Percentiles rank a stretch among this genome's conserved stretches.
These are phyloP conservation scores for Proliferodiscus dingleyae DNA, from an alignment of 2,329 filamentous ascomycete species.

Conservation along the genomic window DNA sequence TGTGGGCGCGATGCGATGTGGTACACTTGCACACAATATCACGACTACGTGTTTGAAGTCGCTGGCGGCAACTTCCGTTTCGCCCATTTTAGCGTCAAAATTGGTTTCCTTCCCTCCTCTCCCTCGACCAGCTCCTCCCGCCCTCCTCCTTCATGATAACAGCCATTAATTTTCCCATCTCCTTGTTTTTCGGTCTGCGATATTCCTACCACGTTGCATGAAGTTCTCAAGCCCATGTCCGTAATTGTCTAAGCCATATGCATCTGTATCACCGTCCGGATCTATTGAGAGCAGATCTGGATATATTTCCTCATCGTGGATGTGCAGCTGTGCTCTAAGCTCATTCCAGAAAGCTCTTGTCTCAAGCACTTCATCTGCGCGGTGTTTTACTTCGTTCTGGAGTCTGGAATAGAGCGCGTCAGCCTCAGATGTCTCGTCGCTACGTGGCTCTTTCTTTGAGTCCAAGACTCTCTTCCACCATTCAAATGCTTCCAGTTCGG, in stretches of 20 bases:
- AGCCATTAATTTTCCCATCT: not conserved
- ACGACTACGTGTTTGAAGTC: conserved; percentile 22
- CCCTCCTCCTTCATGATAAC: not conserved
- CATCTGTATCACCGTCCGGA: too few relatives aligned
- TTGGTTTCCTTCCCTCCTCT: not conserved
- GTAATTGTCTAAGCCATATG: too few relatives aligned
- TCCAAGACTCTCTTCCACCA: conserved; percentile 15
- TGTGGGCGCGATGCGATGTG: too few relatives aligned
- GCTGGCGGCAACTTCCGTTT: conserved; percentile 3
- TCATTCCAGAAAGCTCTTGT: conserved; percentile 21
- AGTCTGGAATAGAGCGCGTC: conserved; percentile 10
- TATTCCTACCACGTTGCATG: not conserved
- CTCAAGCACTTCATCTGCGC: not conserved
- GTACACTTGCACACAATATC: too few relatives aligned
- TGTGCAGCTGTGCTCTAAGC: conserved; percentile 11
- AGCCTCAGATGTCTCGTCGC: conserved; percentile 5
- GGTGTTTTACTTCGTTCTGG: conserved; percentile 12
- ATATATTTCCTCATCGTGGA: conserved; percentile 5
- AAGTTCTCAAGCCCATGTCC: not conserved
- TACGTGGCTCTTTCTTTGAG: conserved; percentile 13
- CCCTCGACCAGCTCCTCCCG: not conserved
- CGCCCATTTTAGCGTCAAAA: not conserved
- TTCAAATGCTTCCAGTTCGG: conserved; percentile 14
- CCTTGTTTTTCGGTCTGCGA: not conserved
- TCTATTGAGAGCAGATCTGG: too few relatives aligned